These are phyloP conservation scores for Apostasia ramifera DNA, from an alignment of 106 monocot species.

Conservation along the genomic window DNA sequence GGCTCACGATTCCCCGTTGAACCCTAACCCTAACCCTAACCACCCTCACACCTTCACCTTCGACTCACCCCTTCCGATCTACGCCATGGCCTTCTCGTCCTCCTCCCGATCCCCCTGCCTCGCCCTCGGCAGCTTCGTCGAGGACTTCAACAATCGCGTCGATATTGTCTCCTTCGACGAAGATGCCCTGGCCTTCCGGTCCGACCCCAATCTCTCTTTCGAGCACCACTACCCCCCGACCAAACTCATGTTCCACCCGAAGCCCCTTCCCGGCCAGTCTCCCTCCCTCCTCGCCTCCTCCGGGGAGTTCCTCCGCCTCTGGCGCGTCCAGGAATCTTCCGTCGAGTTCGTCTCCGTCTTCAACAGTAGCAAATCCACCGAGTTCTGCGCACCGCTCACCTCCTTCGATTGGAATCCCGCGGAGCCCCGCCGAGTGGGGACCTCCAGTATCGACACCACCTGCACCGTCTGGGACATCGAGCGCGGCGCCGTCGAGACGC, in stretches of 20 bases:
- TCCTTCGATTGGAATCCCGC: constrained; percentile 75
- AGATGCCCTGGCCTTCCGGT: constrained; percentile 35
- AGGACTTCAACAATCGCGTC: constrained; percentile 67
- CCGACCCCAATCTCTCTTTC: constrained; percentile 64
- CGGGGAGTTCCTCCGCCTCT: constrained; percentile 61
- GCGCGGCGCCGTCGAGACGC: constrained; percentile 59
- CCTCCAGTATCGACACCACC: constrained; percentile 87
- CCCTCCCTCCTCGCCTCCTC: constrained; percentile 77
- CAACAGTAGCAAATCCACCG: constrained; percentile 41
- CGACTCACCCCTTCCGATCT: constrained; percentile 78
- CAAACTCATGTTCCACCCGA: constrained; percentile 85
- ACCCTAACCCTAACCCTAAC: constrained; percentile 1
- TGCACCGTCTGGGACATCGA: constrained; percentile 94
- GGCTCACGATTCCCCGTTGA: neutral
- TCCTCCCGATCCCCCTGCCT: constrained; percentile 40
- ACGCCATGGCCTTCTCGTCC: constrained; percentile 84
- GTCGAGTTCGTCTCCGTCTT: constrained; percentile 43
- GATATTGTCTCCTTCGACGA: constrained; percentile 66
- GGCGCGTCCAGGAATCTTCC: constrained; percentile 14
- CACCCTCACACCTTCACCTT: constrained; percentile 51
- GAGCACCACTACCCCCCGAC: constrained; percentile 91
- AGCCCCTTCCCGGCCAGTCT: constrained; percentile 16
- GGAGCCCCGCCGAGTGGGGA: constrained; percentile 51
- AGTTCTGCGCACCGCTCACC: constrained; percentile 65
- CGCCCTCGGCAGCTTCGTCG: constrained; percentile 86